Conservation (phyloP, 441 rosid genomes). For the Monsonia emarginata region DNA sequence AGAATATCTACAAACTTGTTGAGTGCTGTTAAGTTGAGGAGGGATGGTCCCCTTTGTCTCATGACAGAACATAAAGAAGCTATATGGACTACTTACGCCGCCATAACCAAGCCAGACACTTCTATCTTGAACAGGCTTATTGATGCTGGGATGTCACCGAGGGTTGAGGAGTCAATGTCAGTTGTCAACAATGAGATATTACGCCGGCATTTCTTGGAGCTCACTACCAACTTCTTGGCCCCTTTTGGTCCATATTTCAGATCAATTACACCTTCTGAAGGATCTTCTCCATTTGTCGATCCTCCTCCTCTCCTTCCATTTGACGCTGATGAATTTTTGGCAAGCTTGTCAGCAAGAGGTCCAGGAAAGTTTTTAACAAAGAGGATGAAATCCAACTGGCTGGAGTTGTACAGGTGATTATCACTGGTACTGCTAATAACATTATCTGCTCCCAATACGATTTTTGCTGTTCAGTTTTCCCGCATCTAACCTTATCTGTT, state of each 20-base stretch:
- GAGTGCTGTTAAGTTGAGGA: slow-evolving; percentile 68
- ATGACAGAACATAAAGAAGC: slow-evolving; percentile 99
- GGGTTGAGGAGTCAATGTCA: slow-evolving; percentile 98
- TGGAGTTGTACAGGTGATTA: slow-evolving; percentile 77
- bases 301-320: slow-evolving; percentile 79
- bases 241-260: slow-evolving; percentile 93
- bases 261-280: slow-evolving; percentile 74
- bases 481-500: not conserved
- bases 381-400: slow-evolving; percentile 95
- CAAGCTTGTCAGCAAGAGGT: slow-evolving; percentile 73
- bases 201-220: slow-evolving; percentile 92
- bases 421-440: slow-evolving; percentile 8
- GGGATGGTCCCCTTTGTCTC: slow-evolving; percentile 95
- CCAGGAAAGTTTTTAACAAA: slow-evolving; percentile 83
- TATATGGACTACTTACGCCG: slow-evolving; percentile 71
- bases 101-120: slow-evolving; percentile 89
- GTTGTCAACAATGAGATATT: slow-evolving; percentile 92
- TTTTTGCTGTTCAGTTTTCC: not conserved
- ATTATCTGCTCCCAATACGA: slow-evolving; percentile 3
- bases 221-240: slow-evolving; percentile 86
- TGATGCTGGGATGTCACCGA: slow-evolving; percentile 89
- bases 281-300: slow-evolving; percentile 70
- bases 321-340: slow-evolving; percentile 56
- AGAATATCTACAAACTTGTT: slow-evolving; percentile 72
- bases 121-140: slow-evolving; percentile 84